Base-by-base conservation (phyloP, 2,329 filamentous ascomycete species). In the Xenoacremonium recifei region DNA sequence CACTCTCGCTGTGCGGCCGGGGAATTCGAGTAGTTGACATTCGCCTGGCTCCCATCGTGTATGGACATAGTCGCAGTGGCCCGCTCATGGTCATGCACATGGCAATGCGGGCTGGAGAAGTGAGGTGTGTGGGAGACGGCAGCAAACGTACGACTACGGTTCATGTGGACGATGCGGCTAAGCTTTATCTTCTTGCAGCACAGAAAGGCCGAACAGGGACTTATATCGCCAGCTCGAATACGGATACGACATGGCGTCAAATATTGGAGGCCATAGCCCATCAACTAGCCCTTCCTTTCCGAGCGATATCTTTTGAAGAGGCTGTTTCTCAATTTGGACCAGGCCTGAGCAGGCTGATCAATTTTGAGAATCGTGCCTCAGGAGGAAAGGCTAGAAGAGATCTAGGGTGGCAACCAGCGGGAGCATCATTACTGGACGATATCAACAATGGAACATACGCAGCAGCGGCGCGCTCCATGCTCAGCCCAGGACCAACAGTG, bases 131-230 rank as follows among this genome's bases (percentile, higher is more conserved):
- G 48, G 52, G 61, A 32, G 54, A 55, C 9, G 66, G 65, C 4
- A 41, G 47, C 3, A 47, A 40, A 6, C 39, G 46, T n/a, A 63
- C 59, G 6, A 55, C 60, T 3, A 52, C 51, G 1, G 62, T 70
- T 13, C 64, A 75, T 44, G 64, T 73, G 2, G 65, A 71, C 21
- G 71, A 74, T 51, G 68, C 65, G 4, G 70, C 69, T 5, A 44
- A 58, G 3, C 47, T 71, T 17, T 72, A 68, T 40, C 51, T 73
- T 7, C 59, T 67, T 1, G 64, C 62, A 1, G 57, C 61, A 0
- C 54, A 68, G 44, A 63, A 62, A n/a, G 63, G 53, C 2, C 48
- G 51, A 16, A 48, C 60, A 3, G 64, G 66, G 2, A 60, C 60
- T 1, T 73, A 64, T 51, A 71, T 71, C 45, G 54, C 51, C 4